Base-by-base conservation (phyloP, 2,329 filamentous ascomycete species). In the Fusarium sp. region DNA sequence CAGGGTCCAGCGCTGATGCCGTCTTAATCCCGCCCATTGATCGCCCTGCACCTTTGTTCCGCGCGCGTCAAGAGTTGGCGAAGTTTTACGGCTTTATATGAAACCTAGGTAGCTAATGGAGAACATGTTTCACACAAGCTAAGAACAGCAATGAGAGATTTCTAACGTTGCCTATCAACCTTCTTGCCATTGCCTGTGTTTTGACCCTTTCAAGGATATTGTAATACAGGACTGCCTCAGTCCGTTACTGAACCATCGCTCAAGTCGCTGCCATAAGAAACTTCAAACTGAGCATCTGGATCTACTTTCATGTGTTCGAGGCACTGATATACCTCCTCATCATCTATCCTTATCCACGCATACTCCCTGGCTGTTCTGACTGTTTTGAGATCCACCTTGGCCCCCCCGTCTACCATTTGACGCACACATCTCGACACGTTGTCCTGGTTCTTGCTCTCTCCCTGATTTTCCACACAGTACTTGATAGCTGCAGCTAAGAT, bases 1-100 rank as follows among this genome's bases (percentile, higher is more conserved):
- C 61, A 55, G 63, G 63, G 63, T 66, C 62, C 62, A 62, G 3
- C 46, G 18, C 45, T 30, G 50, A 47, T 50, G 13, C 63, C 62
- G 62, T 50, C 30, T 43, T 50, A 66, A 62, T 65, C 42, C 54
- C 62, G 61, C 5, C 5, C 9, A 12, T 21, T 41, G 61, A 49
- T 66, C 25, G 1, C 27, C 11, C 10, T 25, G 25, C 25, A 2
- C 25, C 9, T 25, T 25, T 9, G 2, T 25, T 9, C 25, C 7
- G 25, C 25, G n/a, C n/a, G n/a, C n/a, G n/a, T n/a, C n/a, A n/a
- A n/a, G n/a, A n/a, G n/a, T n/a, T n/a, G n/a, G n/a, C n/a, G n/a
- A n/a, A n/a, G n/a, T n/a, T n/a, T n/a, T n/a, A n/a, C n/a, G n/a
- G n/a, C n/a, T n/a, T n/a, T n/a, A n/a, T n/a, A n/a, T n/a, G n/a